Percentiles rank a stretch among this genome's conserved stretches.
These are phyloP conservation scores for Fusarium equiseti DNA, from an alignment of 2,329 filamentous ascomycete genomes.

Conservation along the genomic window DNA sequence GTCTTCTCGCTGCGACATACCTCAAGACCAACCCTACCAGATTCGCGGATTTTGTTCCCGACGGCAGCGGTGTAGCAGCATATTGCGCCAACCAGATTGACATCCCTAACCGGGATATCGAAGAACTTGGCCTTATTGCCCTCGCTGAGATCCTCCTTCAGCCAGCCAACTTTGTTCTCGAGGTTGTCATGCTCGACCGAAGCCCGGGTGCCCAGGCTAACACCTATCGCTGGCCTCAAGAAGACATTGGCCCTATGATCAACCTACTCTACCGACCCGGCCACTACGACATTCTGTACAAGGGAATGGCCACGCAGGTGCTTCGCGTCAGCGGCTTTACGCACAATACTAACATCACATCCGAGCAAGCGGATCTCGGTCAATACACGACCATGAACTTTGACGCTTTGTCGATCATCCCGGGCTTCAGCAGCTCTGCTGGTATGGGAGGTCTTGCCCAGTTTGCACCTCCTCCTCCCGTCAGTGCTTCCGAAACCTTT, in stretches of 20 bases:
- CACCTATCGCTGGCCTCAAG: conserved; percentile 72
- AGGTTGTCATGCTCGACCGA: conserved; percentile 92
- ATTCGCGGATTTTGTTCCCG: conserved; percentile 79
- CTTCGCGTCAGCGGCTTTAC: conserved; percentile 63
- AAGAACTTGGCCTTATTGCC: conserved; percentile 85
- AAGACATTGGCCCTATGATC: conserved; percentile 65
- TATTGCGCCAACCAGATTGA: conserved; percentile 81
- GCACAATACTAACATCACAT: conserved; percentile 59
- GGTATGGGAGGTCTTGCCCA: conserved; percentile 49
- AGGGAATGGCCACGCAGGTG: conserved; percentile 63
- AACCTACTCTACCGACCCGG: conserved; percentile 76
- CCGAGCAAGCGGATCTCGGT: conserved; percentile 55
- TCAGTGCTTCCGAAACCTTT: conserved; percentile 49
- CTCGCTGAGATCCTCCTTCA: conserved; percentile 84
- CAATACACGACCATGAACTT: conserved; percentile 59
- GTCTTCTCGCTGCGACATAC: conserved; percentile 86
- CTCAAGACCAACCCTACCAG: conserved; percentile 78
- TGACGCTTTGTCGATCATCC: conserved; percentile 61
- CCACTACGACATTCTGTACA: conserved; percentile 96
- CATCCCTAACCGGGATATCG: conserved; percentile 83
- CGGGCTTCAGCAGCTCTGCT: conserved; percentile 53
- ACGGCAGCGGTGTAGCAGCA: conserved; percentile 70
- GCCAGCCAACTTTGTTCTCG: conserved; percentile 81
- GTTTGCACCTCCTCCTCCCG: conserved; percentile 51
- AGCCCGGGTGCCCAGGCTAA: conserved; percentile 83